Evolutionary conservation across 345 rosid genomes (phyloP).

Genomic region (Geranium rotundifolium): DNA sequence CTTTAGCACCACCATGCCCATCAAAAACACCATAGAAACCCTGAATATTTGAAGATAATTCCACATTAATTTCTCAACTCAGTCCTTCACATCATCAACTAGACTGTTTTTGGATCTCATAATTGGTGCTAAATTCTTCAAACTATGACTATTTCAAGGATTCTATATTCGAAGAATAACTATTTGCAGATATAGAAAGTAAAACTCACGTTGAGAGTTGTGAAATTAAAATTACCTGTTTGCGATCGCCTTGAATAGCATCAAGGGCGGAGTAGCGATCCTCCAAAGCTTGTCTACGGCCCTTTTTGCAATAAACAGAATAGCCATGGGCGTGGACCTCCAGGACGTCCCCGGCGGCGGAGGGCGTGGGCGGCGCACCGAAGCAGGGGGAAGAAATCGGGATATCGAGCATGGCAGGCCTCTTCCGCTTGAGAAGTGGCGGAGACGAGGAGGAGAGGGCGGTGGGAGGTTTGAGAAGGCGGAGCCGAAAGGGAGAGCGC

Average conservation of each 20-base stretch:
- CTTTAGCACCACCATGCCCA: slow-evolving; percentile 82
- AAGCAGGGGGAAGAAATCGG: slow-evolving; percentile 33
- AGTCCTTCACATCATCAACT: not conserved
- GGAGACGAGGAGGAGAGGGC: slow-evolving; percentile 19
- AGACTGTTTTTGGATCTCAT: too few relatives aligned
- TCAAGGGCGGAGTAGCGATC: slow-evolving; percentile 71
- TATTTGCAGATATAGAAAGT: too few relatives aligned
- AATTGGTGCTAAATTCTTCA: too few relatives aligned
- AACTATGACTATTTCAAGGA: too few relatives aligned
- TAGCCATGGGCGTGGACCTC: slow-evolving; percentile 49
- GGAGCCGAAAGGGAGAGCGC: slow-evolving; percentile 52
- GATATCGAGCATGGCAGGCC: slow-evolving; percentile 62
- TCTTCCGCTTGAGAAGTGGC: slow-evolving; percentile 51
- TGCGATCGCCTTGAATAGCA: slow-evolving; percentile 45
- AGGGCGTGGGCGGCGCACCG: slow-evolving; percentile 28
- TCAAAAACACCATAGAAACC: slow-evolving; percentile 79
- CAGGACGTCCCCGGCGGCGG: slow-evolving; percentile 25
- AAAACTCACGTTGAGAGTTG: not conserved
- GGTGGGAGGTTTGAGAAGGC: slow-evolving; percentile 45
- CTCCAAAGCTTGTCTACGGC: slow-evolving; percentile 81
- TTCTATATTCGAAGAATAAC: not conserved
- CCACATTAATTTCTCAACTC: not conserved
- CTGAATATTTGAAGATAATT: slow-evolving; percentile 15
- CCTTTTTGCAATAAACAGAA: slow-evolving; percentile 76
- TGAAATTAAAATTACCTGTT: slow-evolving; percentile 35